Evolutionary conservation across 2,329 filamentous ascomycete species (phyloP).

Genomic region (Aulographum hederae): DNA sequence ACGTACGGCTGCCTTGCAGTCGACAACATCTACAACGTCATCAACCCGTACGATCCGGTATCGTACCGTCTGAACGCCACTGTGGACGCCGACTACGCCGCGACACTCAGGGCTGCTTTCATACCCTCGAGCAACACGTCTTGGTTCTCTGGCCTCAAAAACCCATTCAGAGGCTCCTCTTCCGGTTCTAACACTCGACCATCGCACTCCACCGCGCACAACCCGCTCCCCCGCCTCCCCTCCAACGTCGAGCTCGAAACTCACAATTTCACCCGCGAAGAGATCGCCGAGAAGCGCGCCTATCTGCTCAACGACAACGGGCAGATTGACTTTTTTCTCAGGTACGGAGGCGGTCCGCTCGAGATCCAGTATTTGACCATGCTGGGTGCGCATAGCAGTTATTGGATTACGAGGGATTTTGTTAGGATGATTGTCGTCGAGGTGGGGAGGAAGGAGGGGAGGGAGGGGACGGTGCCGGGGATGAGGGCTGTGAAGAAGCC

Average conservation of each 20-base stretch:
- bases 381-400: slow-evolving; percentile 86
- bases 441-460: slow-evolving; percentile 57
- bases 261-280: slow-evolving; percentile 84
- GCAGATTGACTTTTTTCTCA: slow-evolving; percentile 80
- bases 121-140: slow-evolving; percentile 53
- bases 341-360: slow-evolving; percentile 66
- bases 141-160: slow-evolving; percentile 21
- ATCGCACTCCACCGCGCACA: slow-evolving; percentile 5
- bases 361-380: slow-evolving; percentile 97
- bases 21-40: slow-evolving; percentile 91
- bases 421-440: slow-evolving; percentile 81
- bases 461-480: slow-evolving; percentile 32
- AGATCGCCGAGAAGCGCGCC: slow-evolving; percentile 78
- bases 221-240: slow-evolving; percentile 17
- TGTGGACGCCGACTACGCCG: slow-evolving; percentile 64
- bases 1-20: slow-evolving; percentile 81
- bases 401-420: slow-evolving; percentile 79
- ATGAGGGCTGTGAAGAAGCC: slow-evolving; percentile 39
- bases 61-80: slow-evolving; percentile 85
- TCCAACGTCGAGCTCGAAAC: slow-evolving; percentile 72
- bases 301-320: slow-evolving; percentile 87
- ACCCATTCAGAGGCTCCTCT: slow-evolving; percentile 19
- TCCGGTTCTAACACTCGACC: slow-evolving; percentile 16
- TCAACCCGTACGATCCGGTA: slow-evolving; percentile 62
- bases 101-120: slow-evolving; percentile 56